These are phyloP conservation scores for Fusarium aywerte DNA, from an alignment of 2,329 filamentous ascomycete species.

Conservation along the genomic window DNA sequence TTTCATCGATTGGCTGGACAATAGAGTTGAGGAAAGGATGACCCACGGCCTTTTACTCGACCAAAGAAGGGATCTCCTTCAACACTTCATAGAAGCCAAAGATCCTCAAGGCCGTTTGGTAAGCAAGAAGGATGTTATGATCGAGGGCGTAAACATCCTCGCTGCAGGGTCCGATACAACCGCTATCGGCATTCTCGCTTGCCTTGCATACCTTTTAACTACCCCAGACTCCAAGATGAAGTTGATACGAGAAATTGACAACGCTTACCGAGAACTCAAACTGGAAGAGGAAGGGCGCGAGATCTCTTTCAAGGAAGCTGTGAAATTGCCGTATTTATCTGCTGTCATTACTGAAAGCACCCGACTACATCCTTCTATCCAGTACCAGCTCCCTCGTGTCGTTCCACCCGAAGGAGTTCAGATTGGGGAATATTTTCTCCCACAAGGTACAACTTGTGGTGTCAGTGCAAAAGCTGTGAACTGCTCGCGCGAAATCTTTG, in stretches of 20 bases:
- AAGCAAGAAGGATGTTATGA: conserved; percentile 18
- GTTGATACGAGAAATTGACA: conserved; percentile 12
- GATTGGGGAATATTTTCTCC: conserved; percentile 9
- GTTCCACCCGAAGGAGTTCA: neutral
- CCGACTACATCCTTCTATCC: conserved; percentile 16
- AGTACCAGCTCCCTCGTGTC: conserved; percentile 26
- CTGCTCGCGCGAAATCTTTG: conserved; percentile 7
- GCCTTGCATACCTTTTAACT: neutral
- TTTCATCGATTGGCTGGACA: conserved; percentile 16
- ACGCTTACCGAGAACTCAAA: neutral
- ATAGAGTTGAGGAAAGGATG: conserved; percentile 16
- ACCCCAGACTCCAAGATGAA: neutral
- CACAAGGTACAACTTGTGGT: neutral
- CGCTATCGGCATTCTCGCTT: conserved; percentile 17
- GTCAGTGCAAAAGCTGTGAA: conserved; percentile 13
- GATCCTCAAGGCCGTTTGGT: neutral
- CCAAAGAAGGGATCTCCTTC: conserved; percentile 17
- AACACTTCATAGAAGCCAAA: conserved; percentile 24
- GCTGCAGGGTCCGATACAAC: conserved; percentile 28
- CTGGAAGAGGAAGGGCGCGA: conserved; percentile 4
- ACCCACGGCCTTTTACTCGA: neutral
- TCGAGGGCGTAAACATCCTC: conserved; percentile 25
- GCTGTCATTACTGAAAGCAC: conserved; percentile 19
- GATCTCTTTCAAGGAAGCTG: conserved; percentile 22
- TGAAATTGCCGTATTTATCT: conserved; percentile 15